These are phyloP conservation scores for Artemisia annua DNA, from an alignment of 129 eudicot species.

Conservation along the genomic window DNA sequence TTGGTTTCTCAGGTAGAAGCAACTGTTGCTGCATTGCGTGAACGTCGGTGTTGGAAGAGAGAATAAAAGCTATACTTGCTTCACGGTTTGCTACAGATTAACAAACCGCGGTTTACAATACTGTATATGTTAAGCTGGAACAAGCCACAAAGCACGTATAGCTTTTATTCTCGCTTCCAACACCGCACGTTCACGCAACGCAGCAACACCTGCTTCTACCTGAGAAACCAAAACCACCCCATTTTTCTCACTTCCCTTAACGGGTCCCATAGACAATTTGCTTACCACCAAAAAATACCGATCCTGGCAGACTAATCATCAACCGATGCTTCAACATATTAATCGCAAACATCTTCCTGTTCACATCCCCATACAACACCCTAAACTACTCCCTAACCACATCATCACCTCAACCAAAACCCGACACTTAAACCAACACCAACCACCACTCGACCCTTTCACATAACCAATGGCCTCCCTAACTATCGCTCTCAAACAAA, in stretches of 20 bases:
- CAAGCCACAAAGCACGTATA: slow-evolving; percentile 33
- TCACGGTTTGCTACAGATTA: slow-evolving; percentile 41
- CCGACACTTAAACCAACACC: slow-evolving; percentile 51
- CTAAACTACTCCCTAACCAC: slow-evolving; percentile 63
- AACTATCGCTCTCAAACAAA: too few relatives aligned
- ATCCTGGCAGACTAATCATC: slow-evolving; percentile 22
- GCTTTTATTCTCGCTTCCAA: slow-evolving; percentile 66
- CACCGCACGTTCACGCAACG: slow-evolving; percentile 62
- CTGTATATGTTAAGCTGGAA: too few relatives aligned
- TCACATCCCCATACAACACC: slow-evolving; percentile 69
- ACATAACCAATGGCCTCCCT: slow-evolving; percentile 31
- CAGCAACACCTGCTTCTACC: slow-evolving; percentile 75
- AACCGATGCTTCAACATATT: slow-evolving; percentile 52
- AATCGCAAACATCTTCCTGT: slow-evolving; percentile 57
- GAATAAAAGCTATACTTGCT: slow-evolving; percentile 48
- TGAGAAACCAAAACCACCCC: slow-evolving; percentile 56
- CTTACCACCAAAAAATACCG: slow-evolving; percentile 39
- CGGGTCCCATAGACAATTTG: slow-evolving; percentile 5
- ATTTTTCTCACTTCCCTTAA: slow-evolving; percentile 22
- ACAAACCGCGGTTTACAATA: too few relatives aligned
- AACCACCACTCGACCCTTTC: slow-evolving; percentile 16
- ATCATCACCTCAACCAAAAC: slow-evolving; percentile 43
- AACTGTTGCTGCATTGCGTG: slow-evolving; percentile 60
- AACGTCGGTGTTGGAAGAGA: slow-evolving; percentile 56
- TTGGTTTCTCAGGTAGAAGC: slow-evolving; percentile 73